Percentiles rank a stretch among this genome's conserved stretches.
Evolutionary conservation across 345 rosid genomes (phyloP).

Genomic region (Bretschneidera sinensis): DNA sequence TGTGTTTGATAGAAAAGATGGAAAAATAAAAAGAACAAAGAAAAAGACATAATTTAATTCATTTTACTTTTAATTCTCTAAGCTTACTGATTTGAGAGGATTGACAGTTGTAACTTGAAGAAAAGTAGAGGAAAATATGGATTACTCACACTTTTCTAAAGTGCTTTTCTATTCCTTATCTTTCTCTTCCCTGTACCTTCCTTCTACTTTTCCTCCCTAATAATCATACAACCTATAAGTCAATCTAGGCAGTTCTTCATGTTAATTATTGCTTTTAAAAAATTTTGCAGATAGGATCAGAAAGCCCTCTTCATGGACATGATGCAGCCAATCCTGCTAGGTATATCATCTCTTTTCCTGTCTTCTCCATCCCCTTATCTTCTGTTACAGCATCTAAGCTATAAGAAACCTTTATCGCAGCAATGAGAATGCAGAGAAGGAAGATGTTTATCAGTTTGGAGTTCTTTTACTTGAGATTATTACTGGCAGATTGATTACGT

Average conservation of each 20-base stretch:
- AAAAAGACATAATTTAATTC: too few relatives aligned
- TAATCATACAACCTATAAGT: too few relatives aligned
- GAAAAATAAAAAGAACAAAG: too few relatives aligned
- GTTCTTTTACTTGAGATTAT: conserved; percentile 60
- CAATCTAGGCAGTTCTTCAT: background rate
- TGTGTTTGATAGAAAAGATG: too few relatives aligned
- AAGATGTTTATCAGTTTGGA: conserved; percentile 85
- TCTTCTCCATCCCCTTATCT: background rate
- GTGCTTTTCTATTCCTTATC: too few relatives aligned
- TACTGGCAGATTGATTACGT: conserved; percentile 47
- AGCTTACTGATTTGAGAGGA: too few relatives aligned
- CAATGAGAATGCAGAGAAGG: conserved; percentile 53
- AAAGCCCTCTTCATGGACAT: conserved; percentile 32
- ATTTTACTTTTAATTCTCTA: too few relatives aligned
- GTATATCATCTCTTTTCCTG: conserved; percentile 10
- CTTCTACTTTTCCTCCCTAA: too few relatives aligned
- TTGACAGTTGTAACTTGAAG: too few relatives aligned
- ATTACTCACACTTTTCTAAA: too few relatives aligned
- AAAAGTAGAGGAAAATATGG: too few relatives aligned
- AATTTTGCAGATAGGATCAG: conserved; percentile 46
- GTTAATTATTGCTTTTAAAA: background rate
- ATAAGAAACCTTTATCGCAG: conserved; percentile 22
- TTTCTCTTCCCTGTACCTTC: too few relatives aligned
- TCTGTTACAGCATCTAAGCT: background rate
- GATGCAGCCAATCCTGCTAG: conserved; percentile 15